These are phyloP conservation scores for Glebionis coronaria DNA, from an alignment of 129 eudicot genomes.

Conservation along the genomic window DNA sequence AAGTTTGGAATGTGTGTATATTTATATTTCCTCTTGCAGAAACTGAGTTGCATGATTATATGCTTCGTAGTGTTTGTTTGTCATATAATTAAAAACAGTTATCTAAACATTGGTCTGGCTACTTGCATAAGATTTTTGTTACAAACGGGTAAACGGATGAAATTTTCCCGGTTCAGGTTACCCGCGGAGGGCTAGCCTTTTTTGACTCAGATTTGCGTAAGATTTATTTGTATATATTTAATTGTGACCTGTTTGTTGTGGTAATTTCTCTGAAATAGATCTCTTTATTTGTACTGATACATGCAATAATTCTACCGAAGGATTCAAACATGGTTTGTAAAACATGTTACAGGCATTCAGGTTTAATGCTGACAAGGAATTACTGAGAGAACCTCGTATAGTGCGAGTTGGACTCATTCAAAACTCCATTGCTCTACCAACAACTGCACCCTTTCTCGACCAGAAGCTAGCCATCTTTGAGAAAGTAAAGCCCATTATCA, in stretches of 20 bases:
- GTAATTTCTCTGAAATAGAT: slow-evolving; percentile 5
- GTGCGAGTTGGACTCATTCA: slow-evolving; percentile 92
- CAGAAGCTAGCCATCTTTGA: slow-evolving; percentile 78
- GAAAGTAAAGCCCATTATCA: slow-evolving; percentile 80
- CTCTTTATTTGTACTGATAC: neutral
- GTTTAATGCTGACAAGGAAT: slow-evolving; percentile 76
- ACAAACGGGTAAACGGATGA: no score
- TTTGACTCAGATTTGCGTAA: no score
- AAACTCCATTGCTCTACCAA: slow-evolving; percentile 74
- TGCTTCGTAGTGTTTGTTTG: no score
- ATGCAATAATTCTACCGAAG: no score
- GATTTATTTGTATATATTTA: no score
- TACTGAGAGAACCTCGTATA: slow-evolving; percentile 77
- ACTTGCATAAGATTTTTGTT: no score
- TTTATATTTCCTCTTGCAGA: no score
- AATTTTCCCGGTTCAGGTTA: no score
- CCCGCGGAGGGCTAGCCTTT: no score
- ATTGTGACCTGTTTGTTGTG: neutral
- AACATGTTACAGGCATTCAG: slow-evolving; percentile 57
- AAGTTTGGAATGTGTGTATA: neutral
- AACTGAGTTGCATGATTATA: no score
- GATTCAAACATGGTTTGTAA: neutral
- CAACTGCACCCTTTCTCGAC: slow-evolving; percentile 65
- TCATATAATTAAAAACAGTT: no score
- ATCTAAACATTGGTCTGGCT: no score